Base-by-base conservation (phyloP, 305 asterid genomes). In the Plantago lanceolata region DNA sequence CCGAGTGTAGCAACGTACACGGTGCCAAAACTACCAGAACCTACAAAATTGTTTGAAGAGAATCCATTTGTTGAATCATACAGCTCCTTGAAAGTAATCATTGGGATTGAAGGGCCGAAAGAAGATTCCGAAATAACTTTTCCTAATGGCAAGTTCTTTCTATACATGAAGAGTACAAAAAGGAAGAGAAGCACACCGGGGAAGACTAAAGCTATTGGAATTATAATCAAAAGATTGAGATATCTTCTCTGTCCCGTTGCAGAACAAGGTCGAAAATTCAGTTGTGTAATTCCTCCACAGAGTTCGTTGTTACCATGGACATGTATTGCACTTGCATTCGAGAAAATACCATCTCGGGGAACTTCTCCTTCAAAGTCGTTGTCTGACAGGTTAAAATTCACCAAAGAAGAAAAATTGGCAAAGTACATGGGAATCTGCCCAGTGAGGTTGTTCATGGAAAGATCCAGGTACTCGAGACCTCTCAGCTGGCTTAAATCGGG, bases 391-490 rank as follows among this genome's bases (percentile, higher is more conserved):
- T 84, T 87, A 74, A 84, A 65, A 49, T 72, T 60, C 24, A 71
- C 69, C 33, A 87, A 75, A 1, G 76, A 84, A 48, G 65, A 57
- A 67, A 84, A 68, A 3, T 77, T 68, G 45, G 75, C 68, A 14
- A 87, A 74, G 35, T 58, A 70, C 12, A 21, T 24, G 1, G 92
- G 95, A 44, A 84, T 68, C 44, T 12, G 16, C 11, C 89, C 88
- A 0, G 80, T 75, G 58, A 87, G 84, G 43, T 76, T 75, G 71
- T 87, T 87, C 5, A 82, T 74, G 24, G 95, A 87, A 61, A 87
- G 77, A 65, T 84, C 91, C 7, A 87, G 83, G 48, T 59, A 71
- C 70, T 77, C 83, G 70, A 87, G 62, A 12, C 89, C 91, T 73
- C 57, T 81, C 56, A 81, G 48, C 5, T 33, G 52, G 64, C 61